Base-by-base conservation (phyloP, 345 rosid species). In the Acer negundo region DNA sequence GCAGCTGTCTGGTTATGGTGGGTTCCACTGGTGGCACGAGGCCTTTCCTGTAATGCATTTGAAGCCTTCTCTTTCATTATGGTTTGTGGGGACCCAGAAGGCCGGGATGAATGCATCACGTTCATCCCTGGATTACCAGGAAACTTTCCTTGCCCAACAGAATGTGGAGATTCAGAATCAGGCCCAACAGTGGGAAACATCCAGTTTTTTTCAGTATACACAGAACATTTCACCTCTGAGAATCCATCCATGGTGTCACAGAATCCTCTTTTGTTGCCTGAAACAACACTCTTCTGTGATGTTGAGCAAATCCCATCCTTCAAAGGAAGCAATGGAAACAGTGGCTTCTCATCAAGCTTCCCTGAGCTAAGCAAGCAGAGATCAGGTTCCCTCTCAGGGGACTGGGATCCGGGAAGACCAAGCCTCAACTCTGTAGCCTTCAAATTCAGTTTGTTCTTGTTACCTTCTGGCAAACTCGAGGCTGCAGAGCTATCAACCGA, bases 341-440 rank as follows among this genome's bases (percentile, higher is more conserved):
- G 85, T 10, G 84, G 89, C 62, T 90, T 93, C 89, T 90, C 97
- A 67, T 91, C 92, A 7, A 86, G 86, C 28, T 88, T 91, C 78
- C 84, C 85, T 1, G 89, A 74, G 35, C 80, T 82, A 40, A 82
- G 69, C 83, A 89, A 79, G 77, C 87, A 79, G 72, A 87, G 73
- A 38, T 84, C 85, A 0, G 84, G 76, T 56, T 84, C 93, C 77
- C 97, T 88, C 63, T 88, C 80, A 0, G 95, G 97, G 53, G 95
- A 91, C 62, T 79, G 94, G 1, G 89, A 91, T 72, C 94, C 93
- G 0, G 98, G 97, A 78, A 93, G 98, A 31, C 98, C 97, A 17
- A 94, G 94, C 76, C 93, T 86, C 51, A 94, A 80, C 80, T 94
- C 98, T 11, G 97, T 90, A 69, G 97, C 97, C 85, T 89, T 93